Percentiles rank a stretch among this genome's conserved stretches.
phyloP scores from a whole-genome alignment of 2,329 filamentous ascomycete species.

The Exophiala spinifera region DNA sequence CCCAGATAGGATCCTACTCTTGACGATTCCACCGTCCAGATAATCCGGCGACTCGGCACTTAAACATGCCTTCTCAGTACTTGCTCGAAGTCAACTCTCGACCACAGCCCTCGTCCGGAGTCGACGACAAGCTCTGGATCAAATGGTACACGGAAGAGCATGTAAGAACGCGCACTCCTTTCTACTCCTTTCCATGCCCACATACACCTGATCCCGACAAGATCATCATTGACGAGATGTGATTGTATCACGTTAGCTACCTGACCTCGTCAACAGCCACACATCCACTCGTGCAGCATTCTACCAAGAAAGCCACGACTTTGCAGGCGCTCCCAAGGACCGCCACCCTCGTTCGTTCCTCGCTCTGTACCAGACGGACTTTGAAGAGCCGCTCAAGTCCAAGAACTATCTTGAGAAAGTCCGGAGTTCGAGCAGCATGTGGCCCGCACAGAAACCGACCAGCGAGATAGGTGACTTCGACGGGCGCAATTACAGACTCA shows the following conservation, averaged over 20 bases:
- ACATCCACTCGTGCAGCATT: conserved; percentile 10
- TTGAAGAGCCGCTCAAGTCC: conserved; percentile 62
- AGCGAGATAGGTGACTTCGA: conserved; percentile 66
- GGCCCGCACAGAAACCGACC: conserved; percentile 56
- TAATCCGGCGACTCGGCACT: too few relatives aligned
- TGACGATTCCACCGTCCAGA: too few relatives aligned
- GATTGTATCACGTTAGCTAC: conserved; percentile 2
- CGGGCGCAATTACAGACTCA: conserved; percentile 66
- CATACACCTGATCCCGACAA: not conserved
- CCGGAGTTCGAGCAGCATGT: conserved; percentile 50
- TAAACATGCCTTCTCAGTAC: conserved; percentile 12
- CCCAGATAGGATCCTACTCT: too few relatives aligned
- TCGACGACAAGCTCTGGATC: conserved; percentile 18
- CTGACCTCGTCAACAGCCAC: conserved; percentile 16
- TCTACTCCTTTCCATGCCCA: too few relatives aligned
- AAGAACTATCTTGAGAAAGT: conserved; percentile 61
- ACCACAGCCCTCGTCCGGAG: conserved; percentile 9
- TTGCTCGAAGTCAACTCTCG: conserved; percentile 18
- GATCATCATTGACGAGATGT: not conserved
- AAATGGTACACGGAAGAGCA: conserved; percentile 23
- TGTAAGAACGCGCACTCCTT: conserved; percentile 6
- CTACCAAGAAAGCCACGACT: conserved; percentile 16
- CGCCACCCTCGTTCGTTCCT: conserved; percentile 63
- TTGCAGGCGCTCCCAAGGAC: conserved; percentile 8
- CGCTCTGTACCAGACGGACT: conserved; percentile 76